These are phyloP conservation scores for Taiozyma sp. DNA, from an alignment of 1,139 yeast genomes.

Conservation along the genomic window DNA sequence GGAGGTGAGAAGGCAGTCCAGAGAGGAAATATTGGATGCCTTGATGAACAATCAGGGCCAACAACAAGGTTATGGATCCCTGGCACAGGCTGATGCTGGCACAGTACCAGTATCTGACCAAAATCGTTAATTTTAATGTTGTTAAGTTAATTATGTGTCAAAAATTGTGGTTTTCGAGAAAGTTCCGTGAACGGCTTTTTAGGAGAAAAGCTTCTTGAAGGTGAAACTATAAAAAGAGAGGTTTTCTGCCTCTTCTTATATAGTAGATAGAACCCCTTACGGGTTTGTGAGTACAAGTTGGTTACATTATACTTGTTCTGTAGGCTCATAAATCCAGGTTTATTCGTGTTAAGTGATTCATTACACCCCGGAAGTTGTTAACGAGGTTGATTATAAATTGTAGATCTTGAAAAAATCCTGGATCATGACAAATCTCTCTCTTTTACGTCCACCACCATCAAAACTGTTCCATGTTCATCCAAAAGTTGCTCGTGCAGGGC, in stretches of 20 bases:
- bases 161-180: background rate
- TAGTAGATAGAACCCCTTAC: no score
- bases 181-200: no score
- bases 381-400: no score
- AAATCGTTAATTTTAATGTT: background rate
- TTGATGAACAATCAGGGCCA: background rate
- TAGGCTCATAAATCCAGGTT: no score
- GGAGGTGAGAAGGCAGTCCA: conserved; percentile 3
- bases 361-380: no score
- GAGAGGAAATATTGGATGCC: background rate
- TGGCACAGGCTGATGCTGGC: background rate
- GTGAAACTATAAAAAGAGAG: no score
- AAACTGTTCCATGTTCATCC: conserved; percentile 10
- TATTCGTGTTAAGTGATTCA: no score
- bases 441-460: background rate
- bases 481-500: conserved; percentile 10
- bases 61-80: background rate
- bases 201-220: no score
- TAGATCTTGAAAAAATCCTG: background rate
- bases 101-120: background rate
- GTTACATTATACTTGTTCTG: no score
- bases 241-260: no score
- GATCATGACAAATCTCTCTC: background rate
- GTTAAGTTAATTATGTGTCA: background rate
- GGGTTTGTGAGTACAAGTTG: no score